Evolutionary conservation across 2,329 filamentous ascomycete genomes (phyloP).

Genomic region (Zalaria obscura): DNA sequence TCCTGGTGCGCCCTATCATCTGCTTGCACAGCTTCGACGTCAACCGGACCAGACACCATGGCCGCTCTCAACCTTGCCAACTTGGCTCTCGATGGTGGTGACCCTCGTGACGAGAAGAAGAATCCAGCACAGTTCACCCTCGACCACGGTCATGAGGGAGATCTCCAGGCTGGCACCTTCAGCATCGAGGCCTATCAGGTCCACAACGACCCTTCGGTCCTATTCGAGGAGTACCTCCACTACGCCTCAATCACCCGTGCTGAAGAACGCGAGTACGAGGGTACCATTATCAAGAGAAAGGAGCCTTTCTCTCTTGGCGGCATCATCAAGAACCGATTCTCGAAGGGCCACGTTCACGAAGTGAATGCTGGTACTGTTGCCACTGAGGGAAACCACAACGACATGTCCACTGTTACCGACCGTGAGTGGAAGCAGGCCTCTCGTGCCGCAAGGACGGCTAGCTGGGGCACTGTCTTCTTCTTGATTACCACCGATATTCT

Average conservation of each 20-base stretch:
- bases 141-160: slow-evolving; percentile 5
- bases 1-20: too few relatives aligned
- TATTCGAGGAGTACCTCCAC: slow-evolving; percentile 26
- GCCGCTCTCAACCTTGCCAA: slow-evolving; percentile 2
- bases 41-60: background rate
- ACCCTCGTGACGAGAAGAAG: slow-evolving; percentile 1
- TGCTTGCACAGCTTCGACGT: too few relatives aligned
- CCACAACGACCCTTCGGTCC: slow-evolving; percentile 13
- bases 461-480: slow-evolving; percentile 26
- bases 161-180: background rate
- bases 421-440: slow-evolving; percentile 20
- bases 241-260: slow-evolving; percentile 19
- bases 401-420: slow-evolving; percentile 9
- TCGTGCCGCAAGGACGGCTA: slow-evolving; percentile 20
- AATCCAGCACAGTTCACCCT: background rate
- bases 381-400: background rate
- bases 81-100: slow-evolving; percentile 4
- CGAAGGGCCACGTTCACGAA: slow-evolving; percentile 4
- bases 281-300: slow-evolving; percentile 1
- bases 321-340: slow-evolving; percentile 6
- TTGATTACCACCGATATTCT: slow-evolving; percentile 30
- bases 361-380: background rate
- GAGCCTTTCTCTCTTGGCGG: slow-evolving; percentile 4
- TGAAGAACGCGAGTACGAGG: slow-evolving; percentile 16
- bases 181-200: slow-evolving; percentile 1